Conservation (phyloP, 306 rosid species). For the Rosa chinensis region DNA sequence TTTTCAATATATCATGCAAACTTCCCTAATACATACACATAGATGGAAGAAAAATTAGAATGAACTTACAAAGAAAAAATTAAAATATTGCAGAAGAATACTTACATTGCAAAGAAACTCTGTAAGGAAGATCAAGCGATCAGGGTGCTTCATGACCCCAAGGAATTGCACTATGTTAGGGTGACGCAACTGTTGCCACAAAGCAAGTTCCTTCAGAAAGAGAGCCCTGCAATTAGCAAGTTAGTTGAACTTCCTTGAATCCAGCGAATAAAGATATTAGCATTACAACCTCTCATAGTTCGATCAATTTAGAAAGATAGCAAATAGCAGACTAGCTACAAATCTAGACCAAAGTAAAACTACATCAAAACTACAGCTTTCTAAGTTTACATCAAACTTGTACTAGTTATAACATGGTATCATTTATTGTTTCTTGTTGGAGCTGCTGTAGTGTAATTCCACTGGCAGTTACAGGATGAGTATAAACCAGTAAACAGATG, state of each 20-base stretch:
- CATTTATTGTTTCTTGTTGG: background rate
- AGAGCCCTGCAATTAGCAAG: conserved; percentile 10
- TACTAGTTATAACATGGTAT: background rate
- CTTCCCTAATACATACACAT: conserved; percentile 23
- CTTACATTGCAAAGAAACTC: conserved; percentile 33
- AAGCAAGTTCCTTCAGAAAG: conserved; percentile 31
- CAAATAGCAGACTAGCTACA: background rate
- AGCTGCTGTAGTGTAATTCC: background rate
- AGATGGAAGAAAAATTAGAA: background rate
- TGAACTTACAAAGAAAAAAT: background rate
- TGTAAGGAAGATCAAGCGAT: conserved; percentile 34
- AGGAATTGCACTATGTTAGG: conserved; percentile 38
- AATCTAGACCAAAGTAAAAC: background rate
- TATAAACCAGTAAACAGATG: background rate
- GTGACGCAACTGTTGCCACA: conserved; percentile 36
- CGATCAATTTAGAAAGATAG: background rate
- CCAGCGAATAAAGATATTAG: background rate
- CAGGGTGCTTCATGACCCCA: conserved; percentile 28
- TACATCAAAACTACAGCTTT: background rate
- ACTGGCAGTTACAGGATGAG: background rate
- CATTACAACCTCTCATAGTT: background rate
- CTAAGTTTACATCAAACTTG: background rate
- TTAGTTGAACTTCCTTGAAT: conserved; percentile 7
- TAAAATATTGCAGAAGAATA: background rate
- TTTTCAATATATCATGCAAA: conserved; percentile 34